Evolutionary conservation across 2,329 filamentous ascomycete species (phyloP).

Genomic region (Talaromyces funiculosus): DNA sequence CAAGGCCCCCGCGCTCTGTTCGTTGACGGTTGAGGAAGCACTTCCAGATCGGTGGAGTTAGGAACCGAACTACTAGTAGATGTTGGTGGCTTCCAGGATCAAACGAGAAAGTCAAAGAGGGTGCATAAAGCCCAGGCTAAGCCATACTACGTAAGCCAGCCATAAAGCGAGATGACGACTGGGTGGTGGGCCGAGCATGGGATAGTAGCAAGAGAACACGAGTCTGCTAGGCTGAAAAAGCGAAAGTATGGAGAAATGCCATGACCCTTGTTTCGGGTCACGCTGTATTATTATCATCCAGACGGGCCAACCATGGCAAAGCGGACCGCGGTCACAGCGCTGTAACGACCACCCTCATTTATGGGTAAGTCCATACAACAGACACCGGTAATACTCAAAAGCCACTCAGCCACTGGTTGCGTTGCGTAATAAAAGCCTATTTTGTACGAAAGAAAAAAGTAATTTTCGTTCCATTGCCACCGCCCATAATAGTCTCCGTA

Average conservation of each 20-base stretch:
- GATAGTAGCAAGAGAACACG: conserved; percentile 2
- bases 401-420: background rate
- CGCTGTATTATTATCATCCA: background rate
- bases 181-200: conserved; percentile 19
- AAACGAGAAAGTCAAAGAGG: conserved; percentile 15
- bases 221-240: background rate
- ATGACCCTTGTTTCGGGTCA: conserved; percentile 17
- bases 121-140: too few relatives aligned
- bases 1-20: conserved; percentile 26
- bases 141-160: too few relatives aligned
- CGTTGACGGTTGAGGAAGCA: background rate
- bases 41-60: conserved; percentile 29
- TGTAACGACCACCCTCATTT: too few relatives aligned
- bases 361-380: background rate
- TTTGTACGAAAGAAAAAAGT: too few relatives aligned
- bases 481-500: background rate
- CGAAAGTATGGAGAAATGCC: conserved; percentile 1
- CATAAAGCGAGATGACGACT: conserved; percentile 28
- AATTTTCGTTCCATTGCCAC: background rate
- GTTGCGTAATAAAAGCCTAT: background rate
- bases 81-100: background rate
- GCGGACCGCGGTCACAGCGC: background rate
- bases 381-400: background rate
- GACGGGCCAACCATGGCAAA: background rate
- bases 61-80: background rate